Base-by-base conservation (phyloP, 2,329 filamentous ascomycete genomes). In the Microdochium nivale region DNA sequence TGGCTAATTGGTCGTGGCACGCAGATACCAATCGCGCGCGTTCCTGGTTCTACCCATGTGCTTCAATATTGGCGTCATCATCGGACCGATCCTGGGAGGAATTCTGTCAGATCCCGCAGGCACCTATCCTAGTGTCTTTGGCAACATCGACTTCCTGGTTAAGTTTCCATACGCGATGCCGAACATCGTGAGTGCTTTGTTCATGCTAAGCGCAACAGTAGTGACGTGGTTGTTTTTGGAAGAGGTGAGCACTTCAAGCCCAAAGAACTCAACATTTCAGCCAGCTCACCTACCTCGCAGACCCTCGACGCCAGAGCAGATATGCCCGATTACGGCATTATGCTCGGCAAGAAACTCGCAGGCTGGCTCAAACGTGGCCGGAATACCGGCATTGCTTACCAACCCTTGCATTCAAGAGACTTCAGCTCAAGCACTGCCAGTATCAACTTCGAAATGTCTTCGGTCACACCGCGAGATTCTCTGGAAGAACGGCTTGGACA, bases 41-140 rank as follows among this genome's bases (percentile, higher is more conserved):
- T 70, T 70, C 43, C 52, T 69, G 24, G 49, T 70, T 16, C 54
- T 70, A 21, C 67, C 67, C 13, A 87, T 88, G 82, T 86, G 81
- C 25, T 88, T 86, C 66, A 88, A 88, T 56, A 71, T 81, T 24
- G 79, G 78, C n/a, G 70, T 79, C 35, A 78, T 79, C 43, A 68
- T 79, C 25, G 76, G 77, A 0, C 77, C 77, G 1, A 68, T 78
- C n/a, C 57, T 79, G 4, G 62, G 70, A 27, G 70, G 71, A 4
- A 19, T 71, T 3, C 61, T 74, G 5, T 69, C 69, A 3, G 69
- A 73, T 50, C 71, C 68, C 2, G 65, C 66, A 0, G 60, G 57
- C 24, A 65, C 62, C 50, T 70, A 69, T 47, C 69, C 70, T 1
- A 50, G 52, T 1, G 47, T 73, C 1, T 78, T 79, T 54, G 75